A percentile compares a stretch with the other conserved stretches of the same genome.
Conservation (phyloP, 2,329 filamentous ascomycete species). For the Daldinia sp. region DNA sequence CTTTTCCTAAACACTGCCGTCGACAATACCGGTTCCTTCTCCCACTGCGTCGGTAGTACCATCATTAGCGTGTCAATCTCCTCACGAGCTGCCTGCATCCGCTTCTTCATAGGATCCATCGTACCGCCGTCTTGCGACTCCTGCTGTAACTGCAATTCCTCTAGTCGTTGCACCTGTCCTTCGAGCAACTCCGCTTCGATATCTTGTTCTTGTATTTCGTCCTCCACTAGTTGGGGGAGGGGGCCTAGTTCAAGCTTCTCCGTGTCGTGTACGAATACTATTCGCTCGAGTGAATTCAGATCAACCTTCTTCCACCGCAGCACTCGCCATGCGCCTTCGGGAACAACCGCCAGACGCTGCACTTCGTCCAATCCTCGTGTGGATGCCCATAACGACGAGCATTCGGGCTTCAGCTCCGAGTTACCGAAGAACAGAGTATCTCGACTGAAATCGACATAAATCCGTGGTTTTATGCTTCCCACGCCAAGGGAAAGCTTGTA, state of each 20-base stretch:
- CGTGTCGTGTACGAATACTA: conserved; percentile 47
- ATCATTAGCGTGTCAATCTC: conserved; percentile 45
- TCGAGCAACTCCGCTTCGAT: conserved; percentile 35
- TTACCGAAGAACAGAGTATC: conserved; percentile 47
- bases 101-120: conserved; percentile 42
- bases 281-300: conserved; percentile 41
- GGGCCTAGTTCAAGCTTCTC: conserved; percentile 40
- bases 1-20: conserved; percentile 46
- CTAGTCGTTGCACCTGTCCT: conserved; percentile 35
- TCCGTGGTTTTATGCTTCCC: conserved; percentile 37
- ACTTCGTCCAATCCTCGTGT: conserved; percentile 42
- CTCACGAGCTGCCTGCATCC: conserved; percentile 45
- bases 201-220: conserved; percentile 37
- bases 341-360: conserved; percentile 44
- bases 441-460: conserved; percentile 46
- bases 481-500: conserved; percentile 44
- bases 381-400: conserved; percentile 41
- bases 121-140: conserved; percentile 11
- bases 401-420: conserved; percentile 42
- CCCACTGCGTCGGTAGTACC: conserved; percentile 44
- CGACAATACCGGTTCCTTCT: conserved; percentile 43
- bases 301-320: conserved; percentile 43
- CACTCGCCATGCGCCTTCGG: conserved; percentile 46
- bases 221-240: conserved; percentile 42
- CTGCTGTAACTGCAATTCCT: conserved; percentile 29